Evolutionary conservation across 1,284 basidiomycete species (phyloP), one percentile per base, ranked within the genome.

Genomic region (Abortiporus biennis): DNA sequence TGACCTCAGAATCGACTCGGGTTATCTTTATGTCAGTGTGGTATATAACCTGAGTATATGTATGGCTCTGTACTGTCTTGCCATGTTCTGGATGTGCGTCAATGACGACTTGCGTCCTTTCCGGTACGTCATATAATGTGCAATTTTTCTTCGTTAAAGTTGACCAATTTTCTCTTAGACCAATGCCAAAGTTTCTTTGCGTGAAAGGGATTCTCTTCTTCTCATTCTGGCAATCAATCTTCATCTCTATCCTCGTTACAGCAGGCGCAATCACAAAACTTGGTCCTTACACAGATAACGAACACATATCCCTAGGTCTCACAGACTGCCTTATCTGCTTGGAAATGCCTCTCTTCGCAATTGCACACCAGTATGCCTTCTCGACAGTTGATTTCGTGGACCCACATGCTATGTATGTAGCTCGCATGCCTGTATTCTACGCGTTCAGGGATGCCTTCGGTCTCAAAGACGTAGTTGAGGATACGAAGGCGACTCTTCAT

Each of bases 131-230:
- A 52, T 47, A 42, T 57, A 57, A 4, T 12, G 20, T 25, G 22
- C 24, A 20, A 22, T 24, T 23, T 36, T 36, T 33, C 20, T 44
- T 5, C 40, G 22, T 27, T 43, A 31, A n/a, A 2, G 21, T n/a
- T 20, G 16, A 5, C 40, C 40, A 19, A 40, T 15, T 20, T 9
- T 6, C 11, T 15, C 44, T 8, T 48, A 84, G 82, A 29, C 85
- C 85, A 0, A 74, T 88, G 62, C 92, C 92, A 5, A 96, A 97
- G 63, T 99, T 99, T 64, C 79, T 99, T 19, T 98, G 93, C 60
- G 91, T 99, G 55, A 98, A 99, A 61, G 93, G 92, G 37, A 94
- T 99, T 51, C 75, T 99, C 33, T 97, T 98, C 72, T 95, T 96
- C 65, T 94, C 88, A 0, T 99, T 99, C 69, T 99, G 95, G 95